phyloP scores from a whole-genome alignment of 1,139 yeast species.

The Geotrichum armillariae region DNA sequence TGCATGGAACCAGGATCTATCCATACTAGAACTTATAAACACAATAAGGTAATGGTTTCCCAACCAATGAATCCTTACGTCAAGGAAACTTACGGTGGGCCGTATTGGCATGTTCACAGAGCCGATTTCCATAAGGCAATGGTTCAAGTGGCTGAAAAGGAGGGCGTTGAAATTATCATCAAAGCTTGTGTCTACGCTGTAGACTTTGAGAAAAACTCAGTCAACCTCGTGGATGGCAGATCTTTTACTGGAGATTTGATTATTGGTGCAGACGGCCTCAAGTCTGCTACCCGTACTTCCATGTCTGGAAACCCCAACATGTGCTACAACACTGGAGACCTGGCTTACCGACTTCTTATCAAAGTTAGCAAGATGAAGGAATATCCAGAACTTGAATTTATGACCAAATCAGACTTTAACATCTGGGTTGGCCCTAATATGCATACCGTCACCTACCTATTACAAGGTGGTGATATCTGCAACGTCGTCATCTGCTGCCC shows the following conservation, averaged over 20 bases:
- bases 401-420: conserved; percentile 32
- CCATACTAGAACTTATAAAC: conserved; percentile 34
- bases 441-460: conserved; percentile 35
- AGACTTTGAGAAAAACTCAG: conserved; percentile 33
- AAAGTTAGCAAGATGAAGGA: conserved; percentile 25
- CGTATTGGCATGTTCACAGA: conserved; percentile 37
- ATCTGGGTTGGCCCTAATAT: conserved; percentile 38
- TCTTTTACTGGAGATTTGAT: conserved; percentile 36
- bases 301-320: conserved; percentile 27
- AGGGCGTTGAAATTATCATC: conserved; percentile 32
- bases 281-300: conserved; percentile 28
- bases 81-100: conserved; percentile 31
- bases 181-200: conserved; percentile 34
- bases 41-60: conserved; percentile 33
- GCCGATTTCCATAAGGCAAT: conserved; percentile 40
- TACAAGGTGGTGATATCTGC: conserved; percentile 27
- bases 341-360: conserved; percentile 32
- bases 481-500: conserved; percentile 33
- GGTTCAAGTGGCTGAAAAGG: conserved; percentile 34
- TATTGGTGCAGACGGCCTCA: conserved; percentile 43
- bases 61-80: conserved; percentile 35
- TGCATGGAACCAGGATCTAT: conserved; percentile 36
- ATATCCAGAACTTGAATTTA: conserved; percentile 29
- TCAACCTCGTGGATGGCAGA: conserved; percentile 34
- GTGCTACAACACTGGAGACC: conserved; percentile 32